Percentiles rank a stretch among this genome's conserved stretches.
These are phyloP conservation scores for Dictyostelium citrinum DNA, from an alignment of 78 protist genomes.

Conservation along the genomic window DNA sequence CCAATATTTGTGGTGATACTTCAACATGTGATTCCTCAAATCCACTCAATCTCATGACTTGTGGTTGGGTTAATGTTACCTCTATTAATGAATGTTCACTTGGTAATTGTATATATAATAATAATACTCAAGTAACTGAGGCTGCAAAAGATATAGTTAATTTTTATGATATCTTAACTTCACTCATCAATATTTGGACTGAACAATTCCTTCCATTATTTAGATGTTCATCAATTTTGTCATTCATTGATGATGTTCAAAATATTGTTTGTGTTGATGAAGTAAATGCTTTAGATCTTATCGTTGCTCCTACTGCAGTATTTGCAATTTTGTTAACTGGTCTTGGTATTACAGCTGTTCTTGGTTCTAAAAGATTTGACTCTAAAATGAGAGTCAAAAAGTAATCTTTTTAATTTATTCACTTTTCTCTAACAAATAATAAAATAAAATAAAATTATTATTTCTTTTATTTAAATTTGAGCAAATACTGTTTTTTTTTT, in stretches of 20 bases:
- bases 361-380: constrained; percentile 41
- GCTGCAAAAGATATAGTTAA: neutral
- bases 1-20: neutral
- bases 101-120: neutral
- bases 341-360: constrained; percentile 16
- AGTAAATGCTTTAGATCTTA: neutral
- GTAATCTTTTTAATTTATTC: no score
- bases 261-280: constrained; percentile 44
- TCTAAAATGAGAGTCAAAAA: neutral
- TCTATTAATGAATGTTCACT: neutral
- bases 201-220: constrained; percentile 1
- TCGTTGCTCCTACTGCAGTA: constrained; percentile 22
- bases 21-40: neutral
- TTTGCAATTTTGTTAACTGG: constrained; percentile 21
- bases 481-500: no score
- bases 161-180: neutral
- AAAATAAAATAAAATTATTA: no score
- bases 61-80: neutral
- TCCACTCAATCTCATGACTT: neutral
- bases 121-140: neutral
- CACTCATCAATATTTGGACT: neutral
- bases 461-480: no score
- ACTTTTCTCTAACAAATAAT: no score
- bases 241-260: constrained; percentile 35
- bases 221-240: constrained; percentile 2